Percentiles rank a stretch among this genome's conserved stretches.
phyloP scores from a whole-genome alignment of 1,284 basidiomycete genomes.

The Erythrobasidium hasegawianum region DNA sequence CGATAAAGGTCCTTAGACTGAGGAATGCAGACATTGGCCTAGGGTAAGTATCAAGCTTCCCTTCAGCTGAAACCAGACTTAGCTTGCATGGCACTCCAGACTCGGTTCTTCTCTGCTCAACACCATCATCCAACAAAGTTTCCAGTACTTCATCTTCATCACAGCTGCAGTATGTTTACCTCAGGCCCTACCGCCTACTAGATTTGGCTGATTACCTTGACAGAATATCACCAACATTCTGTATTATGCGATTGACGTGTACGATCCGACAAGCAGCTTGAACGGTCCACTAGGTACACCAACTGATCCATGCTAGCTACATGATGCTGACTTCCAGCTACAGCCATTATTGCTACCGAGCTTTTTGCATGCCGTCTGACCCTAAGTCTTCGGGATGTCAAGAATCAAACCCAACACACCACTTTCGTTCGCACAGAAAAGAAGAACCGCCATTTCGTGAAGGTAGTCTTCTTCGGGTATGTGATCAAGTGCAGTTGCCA shows the following conservation, averaged over 20 bases:
- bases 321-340: neutral
- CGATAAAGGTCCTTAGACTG: conserved; percentile 10
- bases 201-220: neutral
- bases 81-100: no score
- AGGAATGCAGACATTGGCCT: conserved; percentile 6
- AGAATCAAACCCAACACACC: neutral
- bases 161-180: conserved; percentile 18
- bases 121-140: conserved; percentile 21
- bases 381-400: conserved; percentile 12
- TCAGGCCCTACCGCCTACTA: no score
- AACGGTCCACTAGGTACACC: conserved; percentile 21
- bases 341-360: conserved; percentile 28
- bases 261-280: conserved; percentile 14
- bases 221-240: conserved; percentile 21
- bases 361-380: conserved; percentile 27
- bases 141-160: conserved; percentile 30
- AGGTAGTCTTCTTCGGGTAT: conserved; percentile 2
- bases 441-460: neutral
- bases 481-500: neutral
- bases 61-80: no score
- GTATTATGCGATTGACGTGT: conserved; percentile 20
- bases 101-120: conserved; percentile 14
- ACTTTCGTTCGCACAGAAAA: neutral
- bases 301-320: no score
- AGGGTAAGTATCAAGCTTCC: conserved; percentile 1